Conservation (phyloP, 352 stramenopile species). For the Phytophthora sojae region DNA sequence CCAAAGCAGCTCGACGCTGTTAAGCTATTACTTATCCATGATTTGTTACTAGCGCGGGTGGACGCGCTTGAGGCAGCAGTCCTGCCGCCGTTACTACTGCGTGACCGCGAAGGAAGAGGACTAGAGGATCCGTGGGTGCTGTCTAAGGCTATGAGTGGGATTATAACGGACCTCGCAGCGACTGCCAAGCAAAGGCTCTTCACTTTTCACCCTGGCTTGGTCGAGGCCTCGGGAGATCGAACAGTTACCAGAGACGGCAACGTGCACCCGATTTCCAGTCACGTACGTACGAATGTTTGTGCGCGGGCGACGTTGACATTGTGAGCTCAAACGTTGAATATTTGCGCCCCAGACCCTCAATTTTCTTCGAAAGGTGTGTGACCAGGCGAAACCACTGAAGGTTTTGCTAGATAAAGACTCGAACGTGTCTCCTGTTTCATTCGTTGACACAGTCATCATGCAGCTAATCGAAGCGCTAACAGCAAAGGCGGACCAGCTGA, state of each 20-base stretch:
- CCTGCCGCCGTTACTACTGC: slow-evolving; percentile 68
- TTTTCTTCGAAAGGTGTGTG: slow-evolving; percentile 78
- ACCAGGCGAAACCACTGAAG: slow-evolving; percentile 69
- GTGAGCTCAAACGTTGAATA: background rate
- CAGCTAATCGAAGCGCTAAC: slow-evolving; percentile 73
- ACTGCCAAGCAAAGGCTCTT: slow-evolving; percentile 71
- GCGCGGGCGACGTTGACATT: background rate
- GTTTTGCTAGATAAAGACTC: slow-evolving; percentile 66
- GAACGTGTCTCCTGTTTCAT: slow-evolving; percentile 54
- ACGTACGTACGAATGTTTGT: slow-evolving; percentile 52
- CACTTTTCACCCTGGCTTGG: slow-evolving; percentile 68
- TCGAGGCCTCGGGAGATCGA: slow-evolving; percentile 53
- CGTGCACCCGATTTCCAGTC: slow-evolving; percentile 77
- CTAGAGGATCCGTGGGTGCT: slow-evolving; percentile 77
- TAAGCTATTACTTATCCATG: slow-evolving; percentile 69
- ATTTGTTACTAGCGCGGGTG: slow-evolving; percentile 46
- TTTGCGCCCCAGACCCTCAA: slow-evolving; percentile 59
- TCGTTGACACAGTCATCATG: slow-evolving; percentile 71
- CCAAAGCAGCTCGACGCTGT: slow-evolving; percentile 48
- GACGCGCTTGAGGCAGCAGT: slow-evolving; percentile 48
- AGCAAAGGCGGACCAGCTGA: slow-evolving; percentile 58
- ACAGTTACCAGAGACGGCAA: slow-evolving; percentile 78
- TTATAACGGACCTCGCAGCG: slow-evolving; percentile 49
- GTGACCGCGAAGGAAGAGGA: slow-evolving; percentile 64
- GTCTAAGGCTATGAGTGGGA: slow-evolving; percentile 51